Evolutionary conservation across 306 rosid genomes (phyloP).

Genomic region (Geum urbanum): DNA sequence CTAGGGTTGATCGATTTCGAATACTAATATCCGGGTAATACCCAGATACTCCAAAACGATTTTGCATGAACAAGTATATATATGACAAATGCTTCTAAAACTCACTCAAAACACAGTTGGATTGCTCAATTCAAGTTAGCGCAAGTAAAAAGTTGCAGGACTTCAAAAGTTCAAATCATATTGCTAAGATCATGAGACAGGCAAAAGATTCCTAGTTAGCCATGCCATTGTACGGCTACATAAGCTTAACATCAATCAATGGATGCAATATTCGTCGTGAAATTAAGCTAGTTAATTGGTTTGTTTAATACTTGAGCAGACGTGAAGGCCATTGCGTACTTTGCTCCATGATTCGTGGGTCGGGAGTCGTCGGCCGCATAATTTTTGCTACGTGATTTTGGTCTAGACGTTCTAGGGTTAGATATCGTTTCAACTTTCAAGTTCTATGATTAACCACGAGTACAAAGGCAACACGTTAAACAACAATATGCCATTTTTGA

Average conservation of each 20-base stretch:
- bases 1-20: no score
- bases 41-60: no score
- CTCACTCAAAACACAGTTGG: no score
- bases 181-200: not conserved
- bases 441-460: not conserved
- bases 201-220: not conserved
- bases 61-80: no score
- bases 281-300: not conserved
- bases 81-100: no score
- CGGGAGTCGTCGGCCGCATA: not conserved
- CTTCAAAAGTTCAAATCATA: no score
- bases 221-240: not conserved
- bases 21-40: no score
- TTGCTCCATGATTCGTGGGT: not conserved
- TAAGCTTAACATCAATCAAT: no score
- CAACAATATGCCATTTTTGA: not conserved
- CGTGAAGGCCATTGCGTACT: slow-evolving; percentile 10
- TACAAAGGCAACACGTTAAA: slow-evolving; percentile 3
- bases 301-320: not conserved
- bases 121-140: no score
- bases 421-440: not conserved
- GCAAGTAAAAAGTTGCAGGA: no score
- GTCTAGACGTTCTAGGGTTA: not conserved
- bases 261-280: not conserved
- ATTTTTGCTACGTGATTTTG: not conserved